phyloP scores from a whole-genome alignment of 306 rosid genomes.

The Rosa persica region DNA sequence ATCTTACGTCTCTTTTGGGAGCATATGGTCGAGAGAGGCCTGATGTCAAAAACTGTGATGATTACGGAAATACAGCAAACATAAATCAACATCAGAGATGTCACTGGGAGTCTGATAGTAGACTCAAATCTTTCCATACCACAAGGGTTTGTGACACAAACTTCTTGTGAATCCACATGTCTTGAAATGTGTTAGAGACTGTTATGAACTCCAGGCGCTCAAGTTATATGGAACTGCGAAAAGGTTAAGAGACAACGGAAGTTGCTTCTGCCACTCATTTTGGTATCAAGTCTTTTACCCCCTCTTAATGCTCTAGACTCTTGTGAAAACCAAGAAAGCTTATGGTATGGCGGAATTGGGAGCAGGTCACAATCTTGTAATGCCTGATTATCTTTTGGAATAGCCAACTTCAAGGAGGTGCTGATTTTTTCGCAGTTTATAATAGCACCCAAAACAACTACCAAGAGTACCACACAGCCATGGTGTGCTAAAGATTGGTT shows the following conservation, averaged over 20 bases:
- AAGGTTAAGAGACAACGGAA: background rate
- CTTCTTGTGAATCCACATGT: background rate
- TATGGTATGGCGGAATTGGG: background rate
- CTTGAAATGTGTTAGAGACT: background rate
- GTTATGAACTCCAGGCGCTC: background rate
- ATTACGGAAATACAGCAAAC: conserved; percentile 47
- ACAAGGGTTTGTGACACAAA: background rate
- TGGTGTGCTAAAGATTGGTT: conserved; percentile 1
- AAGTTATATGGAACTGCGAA: background rate
- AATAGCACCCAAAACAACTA: background rate
- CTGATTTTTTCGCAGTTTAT: background rate
- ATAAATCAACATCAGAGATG: conserved; percentile 3
- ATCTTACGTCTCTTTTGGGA: conserved; percentile 65
- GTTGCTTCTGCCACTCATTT: background rate
- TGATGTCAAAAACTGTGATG: conserved; percentile 61
- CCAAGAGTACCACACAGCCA: background rate
- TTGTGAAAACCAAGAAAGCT: background rate
- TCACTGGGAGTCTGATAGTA: background rate
- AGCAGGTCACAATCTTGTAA: background rate
- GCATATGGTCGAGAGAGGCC: conserved; percentile 57
- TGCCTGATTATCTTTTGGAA: conserved; percentile 2
- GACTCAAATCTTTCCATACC: background rate
- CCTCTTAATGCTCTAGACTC: background rate
- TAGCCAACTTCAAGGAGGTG: background rate
- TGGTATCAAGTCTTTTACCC: background rate